Percentiles rank a stretch among this genome's conserved stretches.
Evolutionary conservation across 192 early-diverging fungal genomes (phyloP).

Genomic region (Umbelopsis sp.): DNA sequence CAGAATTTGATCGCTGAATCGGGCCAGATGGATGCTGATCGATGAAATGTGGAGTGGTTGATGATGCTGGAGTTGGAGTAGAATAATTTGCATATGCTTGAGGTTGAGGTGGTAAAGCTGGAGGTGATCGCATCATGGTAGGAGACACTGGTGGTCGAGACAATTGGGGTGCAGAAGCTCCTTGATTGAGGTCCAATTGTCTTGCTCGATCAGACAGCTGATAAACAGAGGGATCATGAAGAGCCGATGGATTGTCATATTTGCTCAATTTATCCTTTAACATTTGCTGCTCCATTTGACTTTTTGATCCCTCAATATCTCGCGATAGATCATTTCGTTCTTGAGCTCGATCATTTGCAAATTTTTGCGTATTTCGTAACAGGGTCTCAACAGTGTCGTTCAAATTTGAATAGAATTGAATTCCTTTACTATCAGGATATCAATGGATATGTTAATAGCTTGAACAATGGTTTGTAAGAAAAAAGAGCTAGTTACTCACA

Average conservation of each 20-base stretch:
- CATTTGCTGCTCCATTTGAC: constrained; percentile 61
- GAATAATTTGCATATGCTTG: background rate
- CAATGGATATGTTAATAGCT: background rate
- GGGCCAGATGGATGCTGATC: constrained; percentile 7
- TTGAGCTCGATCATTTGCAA: constrained; percentile 58
- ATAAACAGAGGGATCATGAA: background rate
- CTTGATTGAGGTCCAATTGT: constrained; percentile 29
- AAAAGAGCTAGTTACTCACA: constrained; percentile 19
- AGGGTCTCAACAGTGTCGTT: constrained; percentile 60
- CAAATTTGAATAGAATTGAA: constrained; percentile 72
- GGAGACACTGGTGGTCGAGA: constrained; percentile 23
- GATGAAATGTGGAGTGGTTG: background rate
- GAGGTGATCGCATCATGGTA: constrained; percentile 17
- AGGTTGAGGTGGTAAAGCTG: constrained; percentile 6
- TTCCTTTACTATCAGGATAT: constrained; percentile 50
- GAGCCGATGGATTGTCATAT: constrained; percentile 33
- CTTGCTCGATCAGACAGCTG: constrained; percentile 38
- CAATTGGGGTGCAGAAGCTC: constrained; percentile 19
- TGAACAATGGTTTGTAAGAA: background rate
- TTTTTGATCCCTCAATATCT: constrained; percentile 53
- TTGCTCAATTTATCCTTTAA: constrained; percentile 65
- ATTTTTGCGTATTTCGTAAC: constrained; percentile 54
- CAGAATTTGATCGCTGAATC: constrained; percentile 8
- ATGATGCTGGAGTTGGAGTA: constrained; percentile 11
- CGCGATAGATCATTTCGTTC: constrained; percentile 62